These are phyloP conservation scores for Ophiostoma sp. DNA, from an alignment of 2,329 filamentous ascomycete species.

Conservation along the genomic window DNA sequence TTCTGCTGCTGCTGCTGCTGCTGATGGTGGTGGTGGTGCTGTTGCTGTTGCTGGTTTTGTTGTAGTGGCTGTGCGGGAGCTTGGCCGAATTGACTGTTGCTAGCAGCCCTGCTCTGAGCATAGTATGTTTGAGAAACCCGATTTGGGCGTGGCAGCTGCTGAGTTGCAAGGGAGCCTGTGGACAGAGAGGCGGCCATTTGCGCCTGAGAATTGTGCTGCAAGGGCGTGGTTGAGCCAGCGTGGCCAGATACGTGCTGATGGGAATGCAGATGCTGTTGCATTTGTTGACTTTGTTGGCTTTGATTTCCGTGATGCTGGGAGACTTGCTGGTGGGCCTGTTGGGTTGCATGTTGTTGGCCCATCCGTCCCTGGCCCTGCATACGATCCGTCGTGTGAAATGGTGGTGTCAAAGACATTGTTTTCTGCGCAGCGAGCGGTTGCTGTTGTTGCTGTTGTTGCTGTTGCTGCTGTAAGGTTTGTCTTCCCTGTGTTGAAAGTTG, in stretches of 20 bases:
- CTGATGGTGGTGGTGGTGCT: constrained; percentile 26
- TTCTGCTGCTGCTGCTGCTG: constrained; percentile 30
- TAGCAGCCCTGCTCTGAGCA: constrained; percentile 2
- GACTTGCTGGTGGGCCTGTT: constrained; percentile 20
- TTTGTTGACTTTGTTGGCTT: constrained; percentile 28
- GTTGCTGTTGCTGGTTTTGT: constrained; percentile 24
- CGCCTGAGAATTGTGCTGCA: constrained; percentile 29
- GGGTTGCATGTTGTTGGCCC: not conserved
- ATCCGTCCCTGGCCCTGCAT: constrained; percentile 22
- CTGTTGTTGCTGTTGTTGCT: not conserved
- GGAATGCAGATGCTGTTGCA: constrained; percentile 23
- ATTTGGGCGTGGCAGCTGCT: constrained; percentile 30
- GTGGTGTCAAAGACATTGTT: constrained; percentile 25
- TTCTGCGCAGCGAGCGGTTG: constrained; percentile 27
- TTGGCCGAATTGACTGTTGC: constrained; percentile 21
- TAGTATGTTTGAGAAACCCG: constrained; percentile 26
- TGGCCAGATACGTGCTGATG: constrained; percentile 29
- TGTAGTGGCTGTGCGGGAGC: constrained; percentile 26
- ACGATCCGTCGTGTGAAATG: constrained; percentile 25
- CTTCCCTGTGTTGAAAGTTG: constrained; percentile 17
- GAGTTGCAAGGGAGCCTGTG: constrained; percentile 28
- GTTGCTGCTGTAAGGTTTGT: constrained; percentile 19
- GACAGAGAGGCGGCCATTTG: constrained; percentile 29
- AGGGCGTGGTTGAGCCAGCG: constrained; percentile 28
- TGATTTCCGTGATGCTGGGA: constrained; percentile 21